Percentiles rank a stretch among this genome's conserved stretches.
Conservation (phyloP, 345 rosid species). For the Anacardium occidentale region DNA sequence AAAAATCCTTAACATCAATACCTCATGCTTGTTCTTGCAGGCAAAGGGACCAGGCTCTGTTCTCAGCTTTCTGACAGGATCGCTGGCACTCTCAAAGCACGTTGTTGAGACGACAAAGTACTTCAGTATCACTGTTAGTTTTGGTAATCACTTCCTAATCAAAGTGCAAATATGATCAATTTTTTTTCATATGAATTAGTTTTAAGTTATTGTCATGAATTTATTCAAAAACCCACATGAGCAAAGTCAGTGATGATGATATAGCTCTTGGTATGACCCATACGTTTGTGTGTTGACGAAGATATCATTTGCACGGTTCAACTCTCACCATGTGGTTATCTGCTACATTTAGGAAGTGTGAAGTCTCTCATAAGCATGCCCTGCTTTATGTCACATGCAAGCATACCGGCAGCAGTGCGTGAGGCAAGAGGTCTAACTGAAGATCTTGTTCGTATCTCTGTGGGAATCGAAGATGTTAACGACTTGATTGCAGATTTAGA, state of each 20-base stretch:
- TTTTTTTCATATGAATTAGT: background rate
- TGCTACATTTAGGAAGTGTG: slow-evolving; percentile 61
- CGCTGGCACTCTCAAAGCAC: slow-evolving; percentile 80
- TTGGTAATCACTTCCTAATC: slow-evolving; percentile 55
- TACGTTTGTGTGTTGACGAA: too few species aligned
- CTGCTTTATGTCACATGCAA: slow-evolving; percentile 98
- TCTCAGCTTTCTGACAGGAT: slow-evolving; percentile 88
- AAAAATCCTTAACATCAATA: background rate
- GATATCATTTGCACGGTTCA: too few species aligned
- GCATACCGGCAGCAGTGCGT: slow-evolving; percentile 74
- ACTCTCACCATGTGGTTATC: background rate
- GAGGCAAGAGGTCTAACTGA: slow-evolving; percentile 87
- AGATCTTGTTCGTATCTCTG: slow-evolving; percentile 86
- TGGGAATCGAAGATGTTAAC: slow-evolving; percentile 90
- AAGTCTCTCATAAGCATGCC: slow-evolving; percentile 98
- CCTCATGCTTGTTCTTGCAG: slow-evolving; percentile 36
- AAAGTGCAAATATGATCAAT: background rate
- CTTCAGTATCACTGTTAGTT: slow-evolving; percentile 95
- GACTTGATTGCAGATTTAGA: slow-evolving; percentile 88
- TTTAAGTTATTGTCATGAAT: background rate
- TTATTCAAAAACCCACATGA: background rate
- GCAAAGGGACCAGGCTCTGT: slow-evolving; percentile 97
- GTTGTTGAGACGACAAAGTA: slow-evolving; percentile 80
- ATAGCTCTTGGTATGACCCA: too few species aligned
- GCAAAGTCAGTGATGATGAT: background rate